Conservation (phyloP, 2,329 filamentous ascomycete genomes). For the Aureobasidium sp. region DNA sequence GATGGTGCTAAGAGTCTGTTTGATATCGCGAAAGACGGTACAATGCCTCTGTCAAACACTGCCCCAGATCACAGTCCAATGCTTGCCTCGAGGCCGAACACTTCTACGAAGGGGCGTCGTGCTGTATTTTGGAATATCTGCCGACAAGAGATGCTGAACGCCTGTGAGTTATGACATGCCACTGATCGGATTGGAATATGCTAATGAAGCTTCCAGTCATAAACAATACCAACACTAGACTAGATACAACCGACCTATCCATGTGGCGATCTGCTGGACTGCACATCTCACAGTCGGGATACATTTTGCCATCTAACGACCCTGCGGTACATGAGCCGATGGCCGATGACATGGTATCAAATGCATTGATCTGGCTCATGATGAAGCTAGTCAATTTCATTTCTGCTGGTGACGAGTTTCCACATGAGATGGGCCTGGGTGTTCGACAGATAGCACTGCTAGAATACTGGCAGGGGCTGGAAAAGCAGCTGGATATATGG, state of each 20-base stretch:
- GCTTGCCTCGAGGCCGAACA: neutral
- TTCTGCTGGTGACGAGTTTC: slow-evolving; percentile 46
- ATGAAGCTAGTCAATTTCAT: slow-evolving; percentile 60
- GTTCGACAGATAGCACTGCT: slow-evolving; percentile 43
- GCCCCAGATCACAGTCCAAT: neutral
- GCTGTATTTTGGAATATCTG: slow-evolving; percentile 62
- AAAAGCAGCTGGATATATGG: slow-evolving; percentile 52
- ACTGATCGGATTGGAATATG: neutral
- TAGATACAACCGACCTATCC: slow-evolving; percentile 53
- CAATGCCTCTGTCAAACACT: neutral
- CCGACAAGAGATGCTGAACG: slow-evolving; percentile 56
- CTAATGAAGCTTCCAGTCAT: slow-evolving; percentile 35
- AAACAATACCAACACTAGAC: slow-evolving; percentile 51
- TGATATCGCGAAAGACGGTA: slow-evolving; percentile 44
- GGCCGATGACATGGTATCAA: slow-evolving; percentile 56
- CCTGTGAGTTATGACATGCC: slow-evolving; percentile 37
- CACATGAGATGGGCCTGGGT: slow-evolving; percentile 31
- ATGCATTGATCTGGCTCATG: slow-evolving; percentile 57
- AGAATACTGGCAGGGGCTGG: slow-evolving; percentile 47
- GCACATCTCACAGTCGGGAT: slow-evolving; percentile 46
- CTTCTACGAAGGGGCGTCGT: slow-evolving; percentile 43
- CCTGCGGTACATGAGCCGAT: slow-evolving; percentile 42
- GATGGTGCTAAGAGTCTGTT: slow-evolving; percentile 58
- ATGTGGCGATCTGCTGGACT: slow-evolving; percentile 59
- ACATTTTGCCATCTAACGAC: slow-evolving; percentile 41